Evolutionary conservation across 257 asterid species (phyloP).

Genomic region (Agastache rugosa): DNA sequence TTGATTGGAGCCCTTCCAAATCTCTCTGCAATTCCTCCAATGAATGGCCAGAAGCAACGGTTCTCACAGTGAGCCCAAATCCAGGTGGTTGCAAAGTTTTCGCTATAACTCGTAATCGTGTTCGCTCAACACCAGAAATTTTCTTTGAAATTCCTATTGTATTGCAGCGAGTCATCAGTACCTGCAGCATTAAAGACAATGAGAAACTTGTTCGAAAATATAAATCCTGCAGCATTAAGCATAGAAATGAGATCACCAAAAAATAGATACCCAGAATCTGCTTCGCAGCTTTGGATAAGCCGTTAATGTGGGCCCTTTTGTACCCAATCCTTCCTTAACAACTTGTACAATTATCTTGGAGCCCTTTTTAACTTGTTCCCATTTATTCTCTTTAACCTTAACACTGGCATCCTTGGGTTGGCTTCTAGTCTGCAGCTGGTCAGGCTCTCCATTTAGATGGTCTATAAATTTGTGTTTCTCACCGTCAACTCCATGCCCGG

Average conservation of each 20-base stretch:
- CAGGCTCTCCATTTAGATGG: slow-evolving; percentile 46
- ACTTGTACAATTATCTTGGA: slow-evolving; percentile 93
- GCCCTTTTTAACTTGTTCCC: slow-evolving; percentile 75
- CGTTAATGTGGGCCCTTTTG: slow-evolving; percentile 91
- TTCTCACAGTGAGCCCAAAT: slow-evolving; percentile 89
- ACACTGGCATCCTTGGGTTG: slow-evolving; percentile 35
- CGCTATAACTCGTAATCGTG: slow-evolving; percentile 83
- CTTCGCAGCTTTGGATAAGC: slow-evolving; percentile 94
- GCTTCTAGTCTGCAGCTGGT: slow-evolving; percentile 40
- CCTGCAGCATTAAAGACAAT: slow-evolving; percentile 54
- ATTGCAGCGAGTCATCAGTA: slow-evolving; percentile 68
- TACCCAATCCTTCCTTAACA: slow-evolving; percentile 94
- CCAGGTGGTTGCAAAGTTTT: slow-evolving; percentile 90
- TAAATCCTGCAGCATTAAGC: slow-evolving; percentile 38
- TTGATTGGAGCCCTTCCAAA: slow-evolving; percentile 79
- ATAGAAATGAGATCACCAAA: slow-evolving; percentile 34
- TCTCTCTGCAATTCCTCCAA: slow-evolving; percentile 87
- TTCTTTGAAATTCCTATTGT: slow-evolving; percentile 89
- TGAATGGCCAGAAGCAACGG: slow-evolving; percentile 92
- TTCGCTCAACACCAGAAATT: slow-evolving; percentile 89
- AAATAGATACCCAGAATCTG: slow-evolving; percentile 87
- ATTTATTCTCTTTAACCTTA: slow-evolving; percentile 54
- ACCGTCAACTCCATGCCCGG: slow-evolving; percentile 47
- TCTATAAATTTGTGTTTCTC: slow-evolving; percentile 45
- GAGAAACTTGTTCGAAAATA: slow-evolving; percentile 34